These are phyloP conservation scores for Botrytis squamosa DNA, from an alignment of 2,329 filamentous ascomycete genomes.

Conservation along the genomic window DNA sequence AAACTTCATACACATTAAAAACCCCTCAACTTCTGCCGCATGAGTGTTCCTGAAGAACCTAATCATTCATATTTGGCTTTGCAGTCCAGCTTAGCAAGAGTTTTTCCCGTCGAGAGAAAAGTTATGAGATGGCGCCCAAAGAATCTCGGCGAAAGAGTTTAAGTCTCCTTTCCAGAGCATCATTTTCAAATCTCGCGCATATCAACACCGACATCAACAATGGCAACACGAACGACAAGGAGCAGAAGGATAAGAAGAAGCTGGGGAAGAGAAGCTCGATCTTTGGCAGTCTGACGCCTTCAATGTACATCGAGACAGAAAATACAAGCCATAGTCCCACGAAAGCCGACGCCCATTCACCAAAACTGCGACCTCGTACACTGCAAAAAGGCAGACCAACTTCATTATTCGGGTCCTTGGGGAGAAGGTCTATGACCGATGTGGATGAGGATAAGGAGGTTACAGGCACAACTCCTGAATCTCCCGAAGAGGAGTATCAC, in stretches of 20 bases:
- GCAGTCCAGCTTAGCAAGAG: slow-evolving; percentile 19
- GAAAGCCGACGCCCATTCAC: slow-evolving; percentile 29
- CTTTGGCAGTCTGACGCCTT: slow-evolving; percentile 31
- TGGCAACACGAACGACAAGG: slow-evolving; percentile 25
- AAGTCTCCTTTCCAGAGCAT: slow-evolving; percentile 34
- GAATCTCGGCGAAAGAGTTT: slow-evolving; percentile 36
- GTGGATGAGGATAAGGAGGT: slow-evolving; percentile 33
- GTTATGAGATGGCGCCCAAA: slow-evolving; percentile 34
- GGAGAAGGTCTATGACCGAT: slow-evolving; percentile 35
- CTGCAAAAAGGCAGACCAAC: slow-evolving; percentile 37
- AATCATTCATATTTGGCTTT: slow-evolving; percentile 17
- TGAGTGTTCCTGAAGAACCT: slow-evolving; percentile 10
- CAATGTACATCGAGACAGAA: slow-evolving; percentile 22
- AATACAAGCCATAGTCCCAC: slow-evolving; percentile 31
- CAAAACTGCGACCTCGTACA: slow-evolving; percentile 33
- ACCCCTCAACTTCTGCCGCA: slow-evolving; percentile 18
- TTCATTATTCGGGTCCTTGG: slow-evolving; percentile 40
- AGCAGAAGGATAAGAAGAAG: slow-evolving; percentile 36
- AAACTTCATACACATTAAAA: slow-evolving; percentile 12
- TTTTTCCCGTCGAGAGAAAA: slow-evolving; percentile 16
- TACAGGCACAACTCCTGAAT: slow-evolving; percentile 30
- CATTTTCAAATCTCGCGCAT: slow-evolving; percentile 30
- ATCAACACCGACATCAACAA: slow-evolving; percentile 33
- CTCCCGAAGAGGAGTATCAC: slow-evolving; percentile 29
- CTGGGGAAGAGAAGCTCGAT: slow-evolving; percentile 34